Base-by-base conservation (phyloP, 345 rosid species). In the Corchorus capsularis region DNA sequence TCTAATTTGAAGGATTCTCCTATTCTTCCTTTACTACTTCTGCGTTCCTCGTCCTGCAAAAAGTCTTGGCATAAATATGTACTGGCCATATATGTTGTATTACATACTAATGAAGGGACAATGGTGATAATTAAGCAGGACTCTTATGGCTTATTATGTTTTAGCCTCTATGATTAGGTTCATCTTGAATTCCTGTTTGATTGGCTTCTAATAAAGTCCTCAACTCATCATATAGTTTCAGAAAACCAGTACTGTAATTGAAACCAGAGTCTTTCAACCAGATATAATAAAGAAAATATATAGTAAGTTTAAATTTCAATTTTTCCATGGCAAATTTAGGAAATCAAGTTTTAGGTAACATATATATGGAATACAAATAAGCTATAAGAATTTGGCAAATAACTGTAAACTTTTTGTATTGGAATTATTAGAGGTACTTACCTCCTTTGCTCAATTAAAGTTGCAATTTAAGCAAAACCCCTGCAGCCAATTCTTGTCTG, bases 371-470 rank as follows among this genome's bases (percentile, higher is more conserved):
- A 0, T 0, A 0, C 0, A 11, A 14, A 15, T 10, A 53, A 34
- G 14, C 22, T 19, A 52, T 0, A 35, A 53, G 14, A 43, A 73
- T 9, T 45, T 22, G 37, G 20, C 35, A 34, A 62, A 55, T 45
- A 47, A 7, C 16, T 41, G n/a, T 22, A 59, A 67, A 19, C 43
- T 63, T 27, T 27, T 32, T n/a, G 22, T 47, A 37, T 39, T 0
- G 32, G 59, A 50, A 32, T 27, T 27, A 27, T 45, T 69, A 35
- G 5, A 61, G 71, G 49, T 65, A 81, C 63, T 41, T 75, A 75
- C 89, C 86, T 81, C 79, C 62, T 65, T 71, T 86, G 82, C 73
- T 57, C 55, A 11, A 49, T 39, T 2, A 76, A 74, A 69, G 66
- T 37, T 69, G 81, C 81, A 83, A 81, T 0, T 79, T 64, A 55